These are phyloP conservation scores for Boechera retrofracta DNA, from an alignment of 345 rosid species.

Conservation along the genomic window DNA sequence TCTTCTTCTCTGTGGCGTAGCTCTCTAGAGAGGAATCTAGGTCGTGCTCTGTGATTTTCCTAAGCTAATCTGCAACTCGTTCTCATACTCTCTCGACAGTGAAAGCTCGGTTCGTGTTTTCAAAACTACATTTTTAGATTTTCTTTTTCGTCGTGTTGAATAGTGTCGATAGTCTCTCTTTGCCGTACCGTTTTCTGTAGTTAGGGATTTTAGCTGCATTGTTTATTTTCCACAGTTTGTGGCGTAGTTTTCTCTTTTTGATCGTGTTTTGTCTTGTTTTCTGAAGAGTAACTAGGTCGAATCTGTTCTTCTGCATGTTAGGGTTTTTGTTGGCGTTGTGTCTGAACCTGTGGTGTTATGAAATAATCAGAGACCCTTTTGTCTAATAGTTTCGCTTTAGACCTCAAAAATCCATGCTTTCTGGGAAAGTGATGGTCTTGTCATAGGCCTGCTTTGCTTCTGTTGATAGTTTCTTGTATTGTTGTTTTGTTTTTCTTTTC, in stretches of 20 bases:
- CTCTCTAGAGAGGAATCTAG: slow-evolving; percentile 22
- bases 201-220: slow-evolving; percentile 33
- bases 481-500: not conserved
- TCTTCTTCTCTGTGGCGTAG: slow-evolving; percentile 33
- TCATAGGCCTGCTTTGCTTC: not conserved
- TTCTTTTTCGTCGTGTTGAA: slow-evolving; percentile 5
- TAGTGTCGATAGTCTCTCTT: not conserved
- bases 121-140: not conserved
- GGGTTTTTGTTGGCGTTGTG: slow-evolving; percentile 34
- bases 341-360: not conserved
- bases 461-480: not conserved
- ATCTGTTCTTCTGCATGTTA: slow-evolving; percentile 36
- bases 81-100: not conserved
- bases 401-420: not conserved
- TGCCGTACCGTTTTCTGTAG: not conserved
- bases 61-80: not conserved
- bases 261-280: slow-evolving; percentile 9
- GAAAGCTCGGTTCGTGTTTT: not conserved
- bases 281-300: slow-evolving; percentile 10
- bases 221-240: not conserved
- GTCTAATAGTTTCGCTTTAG: not conserved
- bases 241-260: not conserved
- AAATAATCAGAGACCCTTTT: not conserved
- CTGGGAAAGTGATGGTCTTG: not conserved
- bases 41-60: not conserved